Evolutionary conservation across 495 filamentous ascomycete genomes (phyloP).

Genomic region (Tuber umbilicatum): DNA sequence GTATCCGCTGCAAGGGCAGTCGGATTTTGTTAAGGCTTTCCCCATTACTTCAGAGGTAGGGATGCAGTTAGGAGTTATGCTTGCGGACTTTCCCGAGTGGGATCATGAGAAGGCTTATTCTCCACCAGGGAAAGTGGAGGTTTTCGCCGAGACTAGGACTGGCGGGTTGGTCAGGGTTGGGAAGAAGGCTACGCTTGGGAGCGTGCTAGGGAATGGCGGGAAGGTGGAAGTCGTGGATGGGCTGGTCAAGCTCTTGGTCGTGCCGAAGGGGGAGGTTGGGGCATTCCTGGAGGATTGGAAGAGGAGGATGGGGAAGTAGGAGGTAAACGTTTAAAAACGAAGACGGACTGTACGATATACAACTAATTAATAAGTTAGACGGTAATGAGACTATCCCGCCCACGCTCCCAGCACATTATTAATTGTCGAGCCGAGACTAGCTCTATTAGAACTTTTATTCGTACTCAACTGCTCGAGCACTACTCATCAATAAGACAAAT

Average conservation of each 20-base stretch:
- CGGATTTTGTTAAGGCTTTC: conserved; percentile 83
- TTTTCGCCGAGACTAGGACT: conserved; percentile 73
- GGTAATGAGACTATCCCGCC: not conserved
- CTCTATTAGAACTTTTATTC: conserved; percentile 18
- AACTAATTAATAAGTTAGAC: not conserved
- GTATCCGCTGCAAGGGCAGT: conserved; percentile 67
- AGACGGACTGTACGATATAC: too few species aligned
- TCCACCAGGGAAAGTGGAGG: conserved; percentile 59
- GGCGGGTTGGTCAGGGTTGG: conserved; percentile 85
- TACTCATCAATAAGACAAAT: conserved; percentile 18
- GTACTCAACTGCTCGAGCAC: conserved; percentile 24
- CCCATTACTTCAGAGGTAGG: conserved; percentile 61
- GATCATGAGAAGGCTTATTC: conserved; percentile 64
- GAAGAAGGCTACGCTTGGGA: conserved; percentile 69
- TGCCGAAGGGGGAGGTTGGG: conserved; percentile 60
- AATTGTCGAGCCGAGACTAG: not conserved
- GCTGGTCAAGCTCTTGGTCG: conserved; percentile 68
- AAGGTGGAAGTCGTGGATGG: conserved; percentile 84
- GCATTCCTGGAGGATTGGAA: conserved; percentile 83
- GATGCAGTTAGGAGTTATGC: conserved; percentile 71
- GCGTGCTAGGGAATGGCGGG: conserved; percentile 59
- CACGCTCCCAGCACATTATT: too few species aligned
- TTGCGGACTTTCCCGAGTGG: conserved; percentile 72
- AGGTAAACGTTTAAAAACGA: too few species aligned
- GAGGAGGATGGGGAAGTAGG: conserved; percentile 33